Evolutionary conservation across 1,284 basidiomycete genomes (phyloP).

Genomic region (Ustilago sp.): DNA sequence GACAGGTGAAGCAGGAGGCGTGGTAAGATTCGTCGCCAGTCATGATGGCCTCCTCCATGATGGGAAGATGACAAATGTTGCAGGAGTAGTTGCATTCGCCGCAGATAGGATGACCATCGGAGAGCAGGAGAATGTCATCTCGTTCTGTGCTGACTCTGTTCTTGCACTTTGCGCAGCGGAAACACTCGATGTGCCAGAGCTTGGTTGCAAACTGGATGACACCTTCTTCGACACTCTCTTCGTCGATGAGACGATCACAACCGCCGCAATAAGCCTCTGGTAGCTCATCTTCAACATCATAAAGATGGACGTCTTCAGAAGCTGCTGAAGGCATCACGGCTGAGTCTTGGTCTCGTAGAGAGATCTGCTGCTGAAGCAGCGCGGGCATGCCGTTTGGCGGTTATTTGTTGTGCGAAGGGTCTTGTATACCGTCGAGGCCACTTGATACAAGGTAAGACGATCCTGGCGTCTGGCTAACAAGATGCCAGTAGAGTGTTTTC

Average conservation of each 20-base stretch:
- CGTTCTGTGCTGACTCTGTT: conserved; percentile 77
- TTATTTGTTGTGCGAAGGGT: not conserved
- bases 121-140: conserved; percentile 92
- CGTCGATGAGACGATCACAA: conserved; percentile 57
- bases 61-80: conserved; percentile 59
- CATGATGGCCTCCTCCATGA: conserved; percentile 54
- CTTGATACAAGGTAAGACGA: not conserved
- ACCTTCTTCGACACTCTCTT: conserved; percentile 59
- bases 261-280: conserved; percentile 63
- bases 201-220: conserved; percentile 63
- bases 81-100: conserved; percentile 91
- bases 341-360: conserved; percentile 6
- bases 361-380: conserved; percentile 24
- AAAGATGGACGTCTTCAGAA: conserved; percentile 11
- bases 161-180: conserved; percentile 70
- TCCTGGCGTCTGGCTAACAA: not conserved
- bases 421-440: not conserved
- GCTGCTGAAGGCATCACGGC: conserved; percentile 5
- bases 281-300: conserved; percentile 47
- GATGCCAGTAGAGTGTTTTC: not conserved
- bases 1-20: conserved; percentile 97
- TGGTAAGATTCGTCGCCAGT: conserved; percentile 93
- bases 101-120: conserved; percentile 96
- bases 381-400: conserved; percentile 27
- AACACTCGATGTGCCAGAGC: conserved; percentile 65